Evolutionary conservation across 805 yeast species (phyloP), one percentile per base, ranked within the genome.

Genomic region (Candida sithepensis): DNA sequence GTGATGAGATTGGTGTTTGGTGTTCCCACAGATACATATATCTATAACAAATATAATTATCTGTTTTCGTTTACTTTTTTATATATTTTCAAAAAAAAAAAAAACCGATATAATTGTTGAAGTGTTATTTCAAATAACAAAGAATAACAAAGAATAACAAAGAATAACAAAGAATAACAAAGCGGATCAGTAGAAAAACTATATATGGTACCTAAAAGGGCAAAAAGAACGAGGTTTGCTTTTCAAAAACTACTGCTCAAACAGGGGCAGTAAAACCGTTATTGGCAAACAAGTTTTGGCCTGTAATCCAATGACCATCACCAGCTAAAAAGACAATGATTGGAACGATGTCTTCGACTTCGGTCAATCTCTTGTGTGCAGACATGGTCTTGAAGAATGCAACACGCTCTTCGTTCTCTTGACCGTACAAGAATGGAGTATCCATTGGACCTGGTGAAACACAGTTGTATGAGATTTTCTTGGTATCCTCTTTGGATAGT

Each of bases 391-490:
- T 81, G 68, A 74, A 79, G 61, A 65, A 82, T 26, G 67, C 81
- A 47, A 82, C 72, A 48, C 76, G 75, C 28, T 71, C 78, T 14
- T 70, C 64, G 21, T 71, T 68, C 64, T 82, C 88, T 64, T 79
- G 83, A 16, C 79, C 78, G 56, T 81, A 80, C 61, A 83, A 70
- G 66, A 80, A 79, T 50, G 84, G 84, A 9, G 85, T 80, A 57
- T 79, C 83, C 84, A 79, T 79, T 46, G 85, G 84, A 43, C 84
- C 85, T 42, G 84, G 85, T 3, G 85, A 82, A 47, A 81, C 80
- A 55, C 75, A 70, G 54, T 78, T 78, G 54, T 75, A 81, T 12
- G 77, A 68, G 49, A 80, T 72, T 21, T 70, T 70, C 57, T 68
- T 75, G 24, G 66, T 68, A 45, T 78, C 68, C 58, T 80, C 84